A percentile compares a stretch with the other conserved stretches of the same genome.
Evolutionary conservation across 176 grass and related monocot genomes (phyloP).

Genomic region (Echinochloa phyllopogon): DNA sequence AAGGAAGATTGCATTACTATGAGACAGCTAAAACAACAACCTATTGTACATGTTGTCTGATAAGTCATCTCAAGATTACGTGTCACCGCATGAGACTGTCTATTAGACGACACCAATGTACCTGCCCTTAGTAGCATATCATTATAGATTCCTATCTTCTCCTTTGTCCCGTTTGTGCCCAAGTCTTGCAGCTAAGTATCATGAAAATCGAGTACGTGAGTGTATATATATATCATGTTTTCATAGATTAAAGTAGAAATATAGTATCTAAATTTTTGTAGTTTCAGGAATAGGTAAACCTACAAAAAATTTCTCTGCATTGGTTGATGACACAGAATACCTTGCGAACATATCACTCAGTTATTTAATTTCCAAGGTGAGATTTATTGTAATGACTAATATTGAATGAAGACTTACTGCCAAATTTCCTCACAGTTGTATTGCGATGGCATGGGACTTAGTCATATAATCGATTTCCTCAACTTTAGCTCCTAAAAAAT

Average conservation of each 20-base stretch:
- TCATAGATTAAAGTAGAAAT: background rate
- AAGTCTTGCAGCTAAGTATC: no score
- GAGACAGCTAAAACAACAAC: no score
- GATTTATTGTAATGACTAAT: background rate
- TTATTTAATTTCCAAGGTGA: background rate
- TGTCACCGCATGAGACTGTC: no score
- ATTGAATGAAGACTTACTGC: background rate
- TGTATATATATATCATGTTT: no score
- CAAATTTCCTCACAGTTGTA: slow-evolving; percentile 24
- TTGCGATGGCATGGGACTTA: background rate
- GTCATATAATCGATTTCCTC: background rate
- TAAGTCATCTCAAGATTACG: no score
- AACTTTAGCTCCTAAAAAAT: background rate
- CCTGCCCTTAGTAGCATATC: no score
- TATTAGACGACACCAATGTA: no score
- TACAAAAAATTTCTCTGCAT: background rate
- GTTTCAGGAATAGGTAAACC: background rate
- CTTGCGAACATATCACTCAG: background rate
- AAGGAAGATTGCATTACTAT: no score
- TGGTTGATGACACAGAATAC: slow-evolving; percentile 21
- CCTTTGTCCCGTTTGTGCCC: no score
- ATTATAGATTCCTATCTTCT: no score
- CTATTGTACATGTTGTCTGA: no score
- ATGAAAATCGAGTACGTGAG: no score
- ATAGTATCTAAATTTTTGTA: background rate